phyloP scores from a whole-genome alignment of 331 rosid genomes.

The Acacia concinna region DNA sequence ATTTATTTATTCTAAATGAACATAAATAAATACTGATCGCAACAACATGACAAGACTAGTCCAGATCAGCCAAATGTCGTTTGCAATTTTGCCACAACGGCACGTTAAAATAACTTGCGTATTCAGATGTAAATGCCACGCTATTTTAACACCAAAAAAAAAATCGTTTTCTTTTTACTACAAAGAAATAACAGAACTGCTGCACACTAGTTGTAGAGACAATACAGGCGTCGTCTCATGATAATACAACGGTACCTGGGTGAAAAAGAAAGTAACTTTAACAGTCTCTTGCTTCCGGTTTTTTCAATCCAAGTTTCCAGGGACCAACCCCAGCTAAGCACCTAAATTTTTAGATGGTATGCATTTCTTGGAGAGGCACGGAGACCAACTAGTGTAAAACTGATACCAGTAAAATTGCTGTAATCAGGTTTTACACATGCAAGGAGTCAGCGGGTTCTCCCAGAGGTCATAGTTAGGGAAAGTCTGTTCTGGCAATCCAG shows the following conservation, averaged over 20 bases:
- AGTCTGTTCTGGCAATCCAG: constrained; percentile 96
- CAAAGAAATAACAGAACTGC: constrained; percentile 22
- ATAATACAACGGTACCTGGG: constrained; percentile 39
- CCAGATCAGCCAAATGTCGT: not conserved
- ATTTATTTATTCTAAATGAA: not conserved
- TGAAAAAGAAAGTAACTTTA: not conserved
- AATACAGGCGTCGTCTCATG: constrained; percentile 32
- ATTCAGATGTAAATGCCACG: constrained; percentile 49
- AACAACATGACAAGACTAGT: not conserved
- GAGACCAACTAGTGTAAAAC: constrained; percentile 23
- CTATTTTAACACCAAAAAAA: constrained; percentile 38
- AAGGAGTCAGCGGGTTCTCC: constrained; percentile 98
- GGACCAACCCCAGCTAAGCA: constrained; percentile 26
- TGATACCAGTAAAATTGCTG: constrained; percentile 27
- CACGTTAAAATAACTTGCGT: constrained; percentile 17
- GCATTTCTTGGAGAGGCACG: constrained; percentile 37
- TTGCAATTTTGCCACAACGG: not conserved
- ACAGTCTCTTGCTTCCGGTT: constrained; percentile 32
- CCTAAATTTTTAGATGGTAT: constrained; percentile 26
- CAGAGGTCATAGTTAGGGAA: constrained; percentile 97
- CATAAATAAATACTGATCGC: not conserved
- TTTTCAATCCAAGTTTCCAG: constrained; percentile 25
- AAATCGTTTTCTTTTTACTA: constrained; percentile 33
- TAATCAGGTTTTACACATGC: constrained; percentile 93
- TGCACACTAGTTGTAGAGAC: constrained; percentile 38